Percentiles rank a stretch among this genome's conserved stretches.
These are phyloP conservation scores for Phylloporus scabripes DNA, from an alignment of 768 basidiomycete species.

Conservation along the genomic window DNA sequence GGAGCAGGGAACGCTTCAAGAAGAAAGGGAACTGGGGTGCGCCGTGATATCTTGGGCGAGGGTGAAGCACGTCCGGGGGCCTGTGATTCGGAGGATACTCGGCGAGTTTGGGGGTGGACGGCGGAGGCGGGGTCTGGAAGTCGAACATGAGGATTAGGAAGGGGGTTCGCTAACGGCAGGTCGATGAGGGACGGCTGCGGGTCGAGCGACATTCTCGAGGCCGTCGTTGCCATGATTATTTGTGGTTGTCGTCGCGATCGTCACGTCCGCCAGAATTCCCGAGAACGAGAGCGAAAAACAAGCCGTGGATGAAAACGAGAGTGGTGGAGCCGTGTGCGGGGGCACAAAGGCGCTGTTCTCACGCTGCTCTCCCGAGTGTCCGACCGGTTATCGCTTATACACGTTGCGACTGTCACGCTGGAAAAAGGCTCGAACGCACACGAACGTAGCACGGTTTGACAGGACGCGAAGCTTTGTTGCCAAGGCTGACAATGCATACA, in stretches of 20 bases:
- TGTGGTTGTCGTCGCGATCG: slow-evolving; percentile 9
- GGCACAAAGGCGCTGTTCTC: slow-evolving; percentile 19
- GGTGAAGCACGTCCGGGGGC: slow-evolving; percentile 22
- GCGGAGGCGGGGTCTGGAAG: slow-evolving; percentile 10
- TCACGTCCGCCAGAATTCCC: slow-evolving; percentile 8
- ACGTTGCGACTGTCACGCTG: slow-evolving; percentile 5
- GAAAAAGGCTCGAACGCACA: neutral
- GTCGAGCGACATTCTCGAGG: slow-evolving; percentile 19
- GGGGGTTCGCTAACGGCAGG: slow-evolving; percentile 7
- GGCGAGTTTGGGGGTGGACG: slow-evolving; percentile 6
- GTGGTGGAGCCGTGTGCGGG: slow-evolving; percentile 7
- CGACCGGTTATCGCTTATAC: slow-evolving; percentile 8
- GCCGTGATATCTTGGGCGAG: slow-evolving; percentile 25
- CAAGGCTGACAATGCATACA: neutral
- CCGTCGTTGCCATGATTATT: slow-evolving; percentile 15
- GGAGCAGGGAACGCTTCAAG: slow-evolving; percentile 36
- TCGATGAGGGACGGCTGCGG: slow-evolving; percentile 3
- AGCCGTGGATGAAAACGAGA: slow-evolving; percentile 13
- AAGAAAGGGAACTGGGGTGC: slow-evolving; percentile 30
- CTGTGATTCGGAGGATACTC: slow-evolving; percentile 27
- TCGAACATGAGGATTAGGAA: slow-evolving; percentile 13
- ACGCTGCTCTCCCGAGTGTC: slow-evolving; percentile 17
- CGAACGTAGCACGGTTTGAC: slow-evolving; percentile 3
- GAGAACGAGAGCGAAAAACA: slow-evolving; percentile 17
- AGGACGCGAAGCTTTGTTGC: slow-evolving; percentile 1